phyloP scores from a whole-genome alignment of 2,329 filamentous ascomycete genomes.

The Cladosporium austrohemisphaericum region DNA sequence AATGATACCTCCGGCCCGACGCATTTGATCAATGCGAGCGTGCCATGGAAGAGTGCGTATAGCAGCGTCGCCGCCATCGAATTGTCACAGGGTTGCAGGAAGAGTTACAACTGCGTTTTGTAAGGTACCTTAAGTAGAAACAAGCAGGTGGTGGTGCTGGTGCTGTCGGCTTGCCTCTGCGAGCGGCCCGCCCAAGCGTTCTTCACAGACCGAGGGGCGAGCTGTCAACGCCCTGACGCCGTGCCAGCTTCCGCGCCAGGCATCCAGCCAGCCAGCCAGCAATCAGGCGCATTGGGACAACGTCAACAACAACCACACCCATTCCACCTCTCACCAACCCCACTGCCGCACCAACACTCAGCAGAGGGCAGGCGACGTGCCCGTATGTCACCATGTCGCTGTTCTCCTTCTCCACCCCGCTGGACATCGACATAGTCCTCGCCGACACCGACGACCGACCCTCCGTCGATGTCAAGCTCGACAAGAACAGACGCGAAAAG shows the following conservation, averaged over 20 bases:
- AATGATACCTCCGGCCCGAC: no score
- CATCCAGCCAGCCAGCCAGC: background rate
- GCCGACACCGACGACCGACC: constrained; percentile 90
- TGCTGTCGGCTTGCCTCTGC: no score
- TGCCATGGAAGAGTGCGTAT: no score
- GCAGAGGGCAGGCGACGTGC: constrained; percentile 11
- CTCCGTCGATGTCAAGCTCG: constrained; percentile 96
- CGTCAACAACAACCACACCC: background rate
- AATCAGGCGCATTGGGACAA: constrained; percentile 4
- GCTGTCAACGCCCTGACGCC: no score
- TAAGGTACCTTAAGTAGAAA: no score
- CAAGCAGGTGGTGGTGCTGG: no score
- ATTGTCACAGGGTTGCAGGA: no score
- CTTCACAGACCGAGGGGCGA: background rate
- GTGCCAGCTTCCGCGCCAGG: background rate
- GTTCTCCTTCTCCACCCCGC: constrained; percentile 89
- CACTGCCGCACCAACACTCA: background rate
- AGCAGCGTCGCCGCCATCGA: no score
- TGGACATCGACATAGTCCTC: constrained; percentile 98
- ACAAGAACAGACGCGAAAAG: constrained; percentile 96
- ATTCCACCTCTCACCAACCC: background rate
- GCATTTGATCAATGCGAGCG: no score
- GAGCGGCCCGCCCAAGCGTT: no score
- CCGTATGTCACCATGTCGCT: constrained; percentile 68
- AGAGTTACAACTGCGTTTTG: no score